Percentiles rank a stretch among this genome's conserved stretches.
phyloP scores from a whole-genome alignment of 2,329 filamentous ascomycete species.

The Endoconidiophora polonica region DNA sequence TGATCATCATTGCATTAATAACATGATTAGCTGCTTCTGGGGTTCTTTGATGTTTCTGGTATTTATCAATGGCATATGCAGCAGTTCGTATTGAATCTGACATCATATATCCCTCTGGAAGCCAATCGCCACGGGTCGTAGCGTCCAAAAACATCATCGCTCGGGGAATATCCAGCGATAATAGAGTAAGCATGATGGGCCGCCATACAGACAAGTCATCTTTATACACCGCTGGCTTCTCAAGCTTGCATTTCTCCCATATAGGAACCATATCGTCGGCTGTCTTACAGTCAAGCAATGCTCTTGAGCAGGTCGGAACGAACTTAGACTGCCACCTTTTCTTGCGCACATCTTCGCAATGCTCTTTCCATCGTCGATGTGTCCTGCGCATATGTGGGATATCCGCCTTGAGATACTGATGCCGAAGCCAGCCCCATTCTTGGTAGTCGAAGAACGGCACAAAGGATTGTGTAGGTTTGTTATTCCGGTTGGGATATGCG shows the following conservation, averaged over 20 bases:
- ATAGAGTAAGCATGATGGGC: conserved; percentile 5
- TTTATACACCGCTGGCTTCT: background rate
- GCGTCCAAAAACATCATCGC: conserved; percentile 13
- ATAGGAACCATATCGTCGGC: conserved; percentile 19
- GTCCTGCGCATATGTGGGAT: conserved; percentile 3
- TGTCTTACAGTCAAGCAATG: background rate
- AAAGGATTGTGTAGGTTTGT: background rate
- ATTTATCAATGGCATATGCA: background rate
- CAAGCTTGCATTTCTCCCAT: conserved; percentile 20
- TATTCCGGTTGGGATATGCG: background rate
- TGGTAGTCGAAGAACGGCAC: conserved; percentile 12
- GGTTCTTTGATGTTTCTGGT: background rate
- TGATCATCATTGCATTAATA: conserved; percentile 15
- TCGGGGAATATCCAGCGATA: background rate
- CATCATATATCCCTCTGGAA: conserved; percentile 8
- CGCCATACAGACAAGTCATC: conserved; percentile 5
- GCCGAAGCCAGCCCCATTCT: conserved; percentile 13
- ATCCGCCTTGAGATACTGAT: conserved; percentile 6
- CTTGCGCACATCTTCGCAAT: conserved; percentile 4
- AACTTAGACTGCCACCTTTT: conserved; percentile 2
- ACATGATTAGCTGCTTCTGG: conserved; percentile 16
- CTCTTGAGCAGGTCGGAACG: background rate
- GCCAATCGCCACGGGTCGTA: conserved; percentile 5
- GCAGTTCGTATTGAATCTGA: conserved; percentile 7
- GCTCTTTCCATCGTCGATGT: conserved; percentile 13